Evolutionary conservation across 2,329 filamentous ascomycete genomes (phyloP).

Genomic region (Aspergillus sp.): DNA sequence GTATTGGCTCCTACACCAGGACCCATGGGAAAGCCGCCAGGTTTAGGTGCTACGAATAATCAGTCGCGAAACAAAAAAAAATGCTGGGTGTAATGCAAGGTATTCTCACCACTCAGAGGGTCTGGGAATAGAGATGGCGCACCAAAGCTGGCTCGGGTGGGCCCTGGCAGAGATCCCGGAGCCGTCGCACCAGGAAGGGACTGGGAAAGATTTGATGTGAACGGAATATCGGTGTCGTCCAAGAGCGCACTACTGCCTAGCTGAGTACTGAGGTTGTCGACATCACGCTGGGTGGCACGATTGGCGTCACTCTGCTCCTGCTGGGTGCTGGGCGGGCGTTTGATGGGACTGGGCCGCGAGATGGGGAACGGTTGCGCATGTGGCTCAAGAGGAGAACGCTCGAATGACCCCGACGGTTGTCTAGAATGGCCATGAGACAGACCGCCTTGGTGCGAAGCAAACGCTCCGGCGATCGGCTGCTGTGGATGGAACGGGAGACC

Average conservation of each 20-base stretch:
- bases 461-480: conserved; percentile 42
- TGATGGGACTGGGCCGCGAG: conserved; percentile 80
- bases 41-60: not conserved
- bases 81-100: no score
- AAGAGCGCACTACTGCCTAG: conserved; percentile 88
- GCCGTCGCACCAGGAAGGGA: conserved; percentile 52
- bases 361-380: conserved; percentile 68
- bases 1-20: conserved; percentile 22
- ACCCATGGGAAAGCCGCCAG: not conserved
- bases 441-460: conserved; percentile 35
- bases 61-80: not conserved
- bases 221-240: conserved; percentile 69
- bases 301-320: conserved; percentile 46
- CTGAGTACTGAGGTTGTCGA: conserved; percentile 73
- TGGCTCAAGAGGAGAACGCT: conserved; percentile 59
- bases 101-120: conserved; percentile 37
- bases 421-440: conserved; percentile 65
- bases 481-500: conserved; percentile 42
- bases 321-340: conserved; percentile 74
- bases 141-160: conserved; percentile 43
- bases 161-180: conserved; percentile 48
- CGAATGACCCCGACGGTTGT: conserved; percentile 67
- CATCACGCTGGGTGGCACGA: conserved; percentile 50
- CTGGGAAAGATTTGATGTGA: conserved; percentile 49
- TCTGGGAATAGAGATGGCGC: conserved; percentile 44